Percentiles rank a stretch among this genome's conserved stretches.
Conservation (phyloP, 78 protist species). For the Dictyostelium intermedium region DNA sequence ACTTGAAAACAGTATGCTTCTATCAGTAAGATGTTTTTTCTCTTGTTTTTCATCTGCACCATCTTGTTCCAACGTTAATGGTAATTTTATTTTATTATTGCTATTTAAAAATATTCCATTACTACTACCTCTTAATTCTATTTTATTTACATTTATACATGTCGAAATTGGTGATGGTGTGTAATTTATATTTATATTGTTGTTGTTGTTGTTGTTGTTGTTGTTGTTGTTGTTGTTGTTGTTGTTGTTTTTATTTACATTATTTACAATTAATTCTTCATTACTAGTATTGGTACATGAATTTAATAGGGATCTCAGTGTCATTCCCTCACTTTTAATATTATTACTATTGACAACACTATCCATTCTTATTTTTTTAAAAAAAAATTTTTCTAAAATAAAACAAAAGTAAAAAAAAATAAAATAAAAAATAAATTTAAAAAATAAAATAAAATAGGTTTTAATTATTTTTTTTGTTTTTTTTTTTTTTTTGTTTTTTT, state of each 20-base stretch:
- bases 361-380: neutral
- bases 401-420: too few relatives aligned
- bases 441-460: neutral
- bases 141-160: slow-evolving; percentile 3
- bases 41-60: neutral
- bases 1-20: neutral
- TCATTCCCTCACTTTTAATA: neutral
- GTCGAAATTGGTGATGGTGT: neutral
- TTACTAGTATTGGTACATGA: neutral
- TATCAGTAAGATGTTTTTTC: neutral
- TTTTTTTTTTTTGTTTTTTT: too few relatives aligned
- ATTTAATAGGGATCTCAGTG: neutral
- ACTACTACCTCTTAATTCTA: neutral
- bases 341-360: neutral
- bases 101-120: neutral
- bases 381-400: neutral
- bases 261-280: neutral
- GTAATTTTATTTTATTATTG: neutral
- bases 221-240: neutral
- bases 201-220: neutral
- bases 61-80: neutral
- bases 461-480: too few relatives aligned
- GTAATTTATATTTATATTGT: neutral
- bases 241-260: neutral
- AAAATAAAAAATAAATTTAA: too few relatives aligned